Evolutionary conservation across 805 yeast genomes (phyloP).

Genomic region (Yarrowia sp.): DNA sequence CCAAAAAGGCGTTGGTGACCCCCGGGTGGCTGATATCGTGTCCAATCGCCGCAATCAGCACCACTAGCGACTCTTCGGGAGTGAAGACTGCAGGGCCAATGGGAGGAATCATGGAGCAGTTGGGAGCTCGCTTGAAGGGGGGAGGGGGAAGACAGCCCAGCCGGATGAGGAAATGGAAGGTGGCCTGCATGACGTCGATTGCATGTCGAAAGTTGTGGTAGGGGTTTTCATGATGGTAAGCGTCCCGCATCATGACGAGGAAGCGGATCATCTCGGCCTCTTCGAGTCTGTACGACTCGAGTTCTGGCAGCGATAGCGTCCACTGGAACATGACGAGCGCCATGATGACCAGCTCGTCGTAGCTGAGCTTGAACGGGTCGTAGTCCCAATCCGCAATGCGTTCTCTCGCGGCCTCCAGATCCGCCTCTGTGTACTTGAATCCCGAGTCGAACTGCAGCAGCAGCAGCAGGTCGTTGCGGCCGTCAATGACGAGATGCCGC

Average conservation of each 20-base stretch:
- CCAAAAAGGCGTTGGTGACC: slow-evolving; percentile 74
- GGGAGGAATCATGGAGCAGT: background rate
- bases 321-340: slow-evolving; percentile 25
- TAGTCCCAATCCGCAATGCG: slow-evolving; percentile 25
- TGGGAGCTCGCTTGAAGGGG: slow-evolving; percentile 8
- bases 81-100: slow-evolving; percentile 29
- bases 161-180: slow-evolving; percentile 56
- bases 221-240: slow-evolving; percentile 80
- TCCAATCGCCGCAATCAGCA: slow-evolving; percentile 81
- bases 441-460: slow-evolving; percentile 19
- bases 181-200: slow-evolving; percentile 90
- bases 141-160: slow-evolving; percentile 37
- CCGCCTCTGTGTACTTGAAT: background rate
- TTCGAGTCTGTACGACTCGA: slow-evolving; percentile 31
- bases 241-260: slow-evolving; percentile 65
- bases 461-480: slow-evolving; percentile 3
- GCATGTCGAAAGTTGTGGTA: slow-evolving; percentile 97
- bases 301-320: slow-evolving; percentile 27
- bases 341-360: slow-evolving; percentile 23
- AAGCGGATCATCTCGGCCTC: slow-evolving; percentile 57
- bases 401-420: slow-evolving; percentile 2
- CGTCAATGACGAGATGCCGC: slow-evolving; percentile 23
- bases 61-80: slow-evolving; percentile 52
- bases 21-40: slow-evolving; percentile 98
- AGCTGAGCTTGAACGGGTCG: slow-evolving; percentile 14